Evolutionary conservation across 2,329 filamentous ascomycete genomes (phyloP), one percentile per base, ranked within the genome.

Genomic region (Apiospora arundinis): DNA sequence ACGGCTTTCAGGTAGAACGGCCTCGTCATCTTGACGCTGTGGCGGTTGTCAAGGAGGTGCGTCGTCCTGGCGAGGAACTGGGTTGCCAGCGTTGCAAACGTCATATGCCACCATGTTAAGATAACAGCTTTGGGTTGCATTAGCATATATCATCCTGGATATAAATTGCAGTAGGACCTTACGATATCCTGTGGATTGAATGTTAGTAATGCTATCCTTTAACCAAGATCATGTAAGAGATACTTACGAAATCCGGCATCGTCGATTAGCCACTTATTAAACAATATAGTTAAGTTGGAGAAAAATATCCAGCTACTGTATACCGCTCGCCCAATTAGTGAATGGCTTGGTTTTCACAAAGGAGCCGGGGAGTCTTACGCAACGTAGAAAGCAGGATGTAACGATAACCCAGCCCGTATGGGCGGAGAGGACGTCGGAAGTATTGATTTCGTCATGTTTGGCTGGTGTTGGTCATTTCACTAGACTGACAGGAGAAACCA

Each of bases 191-290:
- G 40, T 25, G 25, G 14, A 18, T 42, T 16, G 23, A 6, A 32
- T 32, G 66, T 68, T 48, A 68, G 44, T 37, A 32, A 2, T 1
- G 2, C 12, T 11, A 25, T 4, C 42, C 7, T 23, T 23, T 44
- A 6, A 28, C 9, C 9, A 18, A 45, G 23, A 14, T 28, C 23
- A 67, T 4, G 9, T 3, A 28, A 18, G 18, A 67, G 74, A 68
- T 74, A 86, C 92, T 86, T 84, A 94, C 92, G 88, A 82, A 95
- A 95, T 71, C 92, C 88, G 77, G 88, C 88, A 73, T 89, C 91
- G 79, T 93, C 90, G 72, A 97, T 88, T 68, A 97, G 90, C 89
- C 92, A 95, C 85, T 97, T 97, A 87, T 97, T 97, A 87, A 97
- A 97, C 73, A 97, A 85, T 79, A 97, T 97, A 73, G 95, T 94